phyloP scores from a whole-genome alignment of 805 yeast species.

The Lachancea kluyveri region DNA sequence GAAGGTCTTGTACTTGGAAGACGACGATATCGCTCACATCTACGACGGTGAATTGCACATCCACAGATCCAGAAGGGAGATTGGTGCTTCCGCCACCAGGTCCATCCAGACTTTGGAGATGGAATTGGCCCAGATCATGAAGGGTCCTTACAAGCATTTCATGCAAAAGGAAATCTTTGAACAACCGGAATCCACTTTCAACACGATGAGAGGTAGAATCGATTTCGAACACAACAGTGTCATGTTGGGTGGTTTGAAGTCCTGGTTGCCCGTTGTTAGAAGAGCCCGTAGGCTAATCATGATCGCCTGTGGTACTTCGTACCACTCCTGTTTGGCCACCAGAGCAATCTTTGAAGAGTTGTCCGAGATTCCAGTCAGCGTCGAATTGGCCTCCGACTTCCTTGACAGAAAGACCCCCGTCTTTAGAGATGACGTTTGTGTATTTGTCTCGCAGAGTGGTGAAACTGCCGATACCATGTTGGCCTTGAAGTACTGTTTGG shows the following conservation, averaged over 20 bases:
- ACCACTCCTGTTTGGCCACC: conserved; percentile 96
- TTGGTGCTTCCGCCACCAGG: conserved; percentile 88
- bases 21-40: conserved; percentile 97
- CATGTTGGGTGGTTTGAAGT: conserved; percentile 83
- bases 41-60: conserved; percentile 97
- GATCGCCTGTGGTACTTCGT: conserved; percentile 99
- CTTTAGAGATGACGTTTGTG: conserved; percentile 95
- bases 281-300: conserved; percentile 92
- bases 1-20: conserved; percentile 93
- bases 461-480: conserved; percentile 97
- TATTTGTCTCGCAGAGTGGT: conserved; percentile 97
- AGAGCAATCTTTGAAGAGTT: conserved; percentile 94
- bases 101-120: conserved; percentile 93
- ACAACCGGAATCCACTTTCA: conserved; percentile 96
- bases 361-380: conserved; percentile 89
- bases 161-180: conserved; percentile 99
- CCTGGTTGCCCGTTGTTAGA: conserved; percentile 81
- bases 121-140: conserved; percentile 97
- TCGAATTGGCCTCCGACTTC: conserved; percentile 91
- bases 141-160: conserved; percentile 91
- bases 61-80: conserved; percentile 88
- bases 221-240: conserved; percentile 78
- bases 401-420: conserved; percentile 94
- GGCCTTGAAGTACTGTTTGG: conserved; percentile 91
- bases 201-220: conserved; percentile 98